Evolutionary conservation across 2,329 filamentous ascomycete genomes (phyloP), one percentile per base, ranked within the genome.

Genomic region (Ophiocordyceps camponoti-rufipedis): DNA sequence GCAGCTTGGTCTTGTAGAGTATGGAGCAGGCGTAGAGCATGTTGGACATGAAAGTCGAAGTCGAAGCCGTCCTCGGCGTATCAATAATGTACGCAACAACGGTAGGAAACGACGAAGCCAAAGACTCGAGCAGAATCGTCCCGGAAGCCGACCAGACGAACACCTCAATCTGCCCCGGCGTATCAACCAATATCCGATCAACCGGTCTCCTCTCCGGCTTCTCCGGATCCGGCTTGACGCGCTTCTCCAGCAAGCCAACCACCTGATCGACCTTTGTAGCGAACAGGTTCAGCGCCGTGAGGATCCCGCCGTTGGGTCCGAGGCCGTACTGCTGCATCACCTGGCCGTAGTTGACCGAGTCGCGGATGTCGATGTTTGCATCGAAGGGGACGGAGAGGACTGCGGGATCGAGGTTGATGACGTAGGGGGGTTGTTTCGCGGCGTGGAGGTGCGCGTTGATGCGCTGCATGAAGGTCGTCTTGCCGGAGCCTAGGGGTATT

Each of bases 291-390:
- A 98, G 69, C 11, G 85, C 91, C 2, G 93, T 98, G 53, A 98
- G 68, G 57, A 98, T 98, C 42, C 88, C 93, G 45, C 91, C 91
- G 67, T 98, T 98, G 9, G 91, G 91, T 0, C 91, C 91, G 0
- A 98, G 75, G 58, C 95, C 95, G 64, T 95, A 96, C 66, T 96
- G 88, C 66, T 89, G 93, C 93, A 98, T 98, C 51, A 98, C 91
- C 65, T 98, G 89, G 62, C 94, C 91, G 71, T 98, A 98, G 73
- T 98, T 95, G 62, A 98, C 89, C 28, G 85, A 91, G 65, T 98
- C 91, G 56, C 93, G 86, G 55, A 98, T 98, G 65, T 98, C 91
- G 65, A 98, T 96, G 64, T 98, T 98, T 62, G 83, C 80, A 54
- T 94, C 89, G 59, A 95, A 98, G 3, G 93, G 91, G 7, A 95